phyloP scores from a whole-genome alignment of 2,329 filamentous ascomycete species.

The Penicillium oxalicum region DNA sequence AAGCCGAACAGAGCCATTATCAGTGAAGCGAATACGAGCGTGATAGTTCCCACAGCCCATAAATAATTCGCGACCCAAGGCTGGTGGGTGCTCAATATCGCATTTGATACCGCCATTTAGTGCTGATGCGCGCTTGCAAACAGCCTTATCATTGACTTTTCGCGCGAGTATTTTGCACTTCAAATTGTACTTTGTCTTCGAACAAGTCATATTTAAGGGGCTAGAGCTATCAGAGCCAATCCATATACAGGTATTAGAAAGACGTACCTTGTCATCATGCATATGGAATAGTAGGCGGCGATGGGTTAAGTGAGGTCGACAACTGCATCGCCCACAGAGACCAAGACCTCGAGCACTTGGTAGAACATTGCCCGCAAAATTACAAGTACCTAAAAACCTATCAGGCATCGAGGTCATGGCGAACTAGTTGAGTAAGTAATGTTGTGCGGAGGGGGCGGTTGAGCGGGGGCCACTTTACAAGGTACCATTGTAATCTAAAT shows the following conservation, averaged over 20 bases:
- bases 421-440: background rate
- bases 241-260: background rate
- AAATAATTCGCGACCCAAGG: conserved; percentile 2
- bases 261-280: conserved; percentile 6
- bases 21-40: conserved; percentile 8
- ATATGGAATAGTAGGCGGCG: conserved; percentile 6
- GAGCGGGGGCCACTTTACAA: background rate
- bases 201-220: conserved; percentile 5
- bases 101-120: conserved; percentile 9
- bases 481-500: background rate
- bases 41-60: conserved; percentile 11
- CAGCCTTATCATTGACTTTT: conserved; percentile 8
- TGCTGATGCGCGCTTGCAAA: conserved; percentile 9
- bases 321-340: conserved; percentile 7
- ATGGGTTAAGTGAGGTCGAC: conserved; percentile 1
- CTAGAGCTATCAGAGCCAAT: conserved; percentile 1
- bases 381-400: conserved; percentile 8
- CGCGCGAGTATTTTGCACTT: conserved; percentile 3
- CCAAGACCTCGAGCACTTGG: conserved; percentile 4
- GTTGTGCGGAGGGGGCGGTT: too few relatives aligned
- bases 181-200: conserved; percentile 9
- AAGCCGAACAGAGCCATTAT: conserved; percentile 5
- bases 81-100: conserved; percentile 9
- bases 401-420: conserved; percentile 2
- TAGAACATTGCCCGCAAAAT: background rate